Evolutionary conservation across 192 early-diverging fungal genomes (phyloP).

Genomic region (Kappamyces sp.): DNA sequence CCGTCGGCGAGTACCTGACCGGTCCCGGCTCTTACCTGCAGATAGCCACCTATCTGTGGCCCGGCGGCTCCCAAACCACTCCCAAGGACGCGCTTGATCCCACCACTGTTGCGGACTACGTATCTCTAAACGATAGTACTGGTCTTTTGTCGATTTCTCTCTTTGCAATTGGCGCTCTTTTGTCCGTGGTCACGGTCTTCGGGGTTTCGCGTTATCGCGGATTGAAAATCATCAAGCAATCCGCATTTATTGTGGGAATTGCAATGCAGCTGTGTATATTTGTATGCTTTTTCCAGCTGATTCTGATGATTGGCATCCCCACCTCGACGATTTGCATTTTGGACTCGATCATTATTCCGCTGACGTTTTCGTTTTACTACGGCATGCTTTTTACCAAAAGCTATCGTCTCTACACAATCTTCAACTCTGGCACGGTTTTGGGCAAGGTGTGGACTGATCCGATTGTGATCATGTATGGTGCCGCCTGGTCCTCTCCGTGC

Average conservation of each 20-base stretch:
- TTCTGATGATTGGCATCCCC: constrained; percentile 9
- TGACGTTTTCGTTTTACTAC: constrained; percentile 12
- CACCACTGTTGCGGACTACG: constrained; percentile 2
- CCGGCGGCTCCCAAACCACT: neutral
- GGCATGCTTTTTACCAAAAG: constrained; percentile 13
- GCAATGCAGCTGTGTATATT: constrained; percentile 11
- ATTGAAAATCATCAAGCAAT: neutral
- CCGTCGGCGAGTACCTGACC: no score
- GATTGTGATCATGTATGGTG: neutral
- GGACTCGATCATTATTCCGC: constrained; percentile 12
- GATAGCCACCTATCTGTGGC: neutral
- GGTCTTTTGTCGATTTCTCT: constrained; percentile 1
- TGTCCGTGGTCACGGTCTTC: neutral
- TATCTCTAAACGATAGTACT: neutral
- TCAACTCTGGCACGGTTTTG: neutral
- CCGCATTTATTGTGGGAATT: neutral
- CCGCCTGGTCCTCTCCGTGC: neutral
- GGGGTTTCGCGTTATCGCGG: neutral
- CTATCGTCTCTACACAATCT: constrained; percentile 7
- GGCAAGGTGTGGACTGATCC: no score
- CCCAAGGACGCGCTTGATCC: constrained; percentile 4
- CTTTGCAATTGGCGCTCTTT: constrained; percentile 5
- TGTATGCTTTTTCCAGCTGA: neutral
- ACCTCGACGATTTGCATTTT: neutral
- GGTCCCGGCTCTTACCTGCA: neutral